Conservation (phyloP, 495 filamentous ascomycete genomes). For the Platismatia glauca region DNA sequence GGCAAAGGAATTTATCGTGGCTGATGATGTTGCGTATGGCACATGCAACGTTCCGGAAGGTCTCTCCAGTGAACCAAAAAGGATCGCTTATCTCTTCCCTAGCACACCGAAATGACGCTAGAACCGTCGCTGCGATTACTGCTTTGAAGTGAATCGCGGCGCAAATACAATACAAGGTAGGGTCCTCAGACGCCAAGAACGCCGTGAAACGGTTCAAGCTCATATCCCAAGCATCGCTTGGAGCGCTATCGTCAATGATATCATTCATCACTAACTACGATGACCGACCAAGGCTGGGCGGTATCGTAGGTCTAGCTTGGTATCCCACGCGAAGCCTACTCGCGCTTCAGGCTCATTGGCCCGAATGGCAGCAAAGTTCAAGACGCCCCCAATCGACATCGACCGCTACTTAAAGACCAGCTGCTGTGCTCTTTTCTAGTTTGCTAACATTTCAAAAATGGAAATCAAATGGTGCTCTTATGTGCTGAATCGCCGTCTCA, state of each 20-base stretch:
- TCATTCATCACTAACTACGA: neutral
- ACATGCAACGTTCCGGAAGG: neutral
- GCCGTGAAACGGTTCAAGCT: neutral
- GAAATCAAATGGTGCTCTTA: constrained; percentile 16
- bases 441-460: neutral
- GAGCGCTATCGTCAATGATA: constrained; percentile 6
- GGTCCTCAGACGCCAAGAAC: constrained; percentile 5
- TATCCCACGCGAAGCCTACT: constrained; percentile 15
- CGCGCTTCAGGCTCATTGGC: constrained; percentile 13
- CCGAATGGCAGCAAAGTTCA: constrained; percentile 9
- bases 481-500: constrained; percentile 4
- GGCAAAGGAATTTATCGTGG: neutral
- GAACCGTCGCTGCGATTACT: neutral
- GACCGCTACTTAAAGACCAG: constrained; percentile 6
- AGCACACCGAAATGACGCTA: neutral
- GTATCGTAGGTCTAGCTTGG: constrained; percentile 7
- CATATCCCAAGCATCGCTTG: constrained; percentile 2
- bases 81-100: neutral
- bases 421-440: constrained; percentile 4
- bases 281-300: constrained; percentile 6
- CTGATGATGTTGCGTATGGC: neutral
- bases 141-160: neutral
- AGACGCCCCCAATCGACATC: constrained; percentile 9
- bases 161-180: neutral
- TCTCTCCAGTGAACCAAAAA: neutral